These are phyloP conservation scores for Hyphopichia buzzinii DNA, from an alignment of 1,139 yeast species.

Conservation along the genomic window DNA sequence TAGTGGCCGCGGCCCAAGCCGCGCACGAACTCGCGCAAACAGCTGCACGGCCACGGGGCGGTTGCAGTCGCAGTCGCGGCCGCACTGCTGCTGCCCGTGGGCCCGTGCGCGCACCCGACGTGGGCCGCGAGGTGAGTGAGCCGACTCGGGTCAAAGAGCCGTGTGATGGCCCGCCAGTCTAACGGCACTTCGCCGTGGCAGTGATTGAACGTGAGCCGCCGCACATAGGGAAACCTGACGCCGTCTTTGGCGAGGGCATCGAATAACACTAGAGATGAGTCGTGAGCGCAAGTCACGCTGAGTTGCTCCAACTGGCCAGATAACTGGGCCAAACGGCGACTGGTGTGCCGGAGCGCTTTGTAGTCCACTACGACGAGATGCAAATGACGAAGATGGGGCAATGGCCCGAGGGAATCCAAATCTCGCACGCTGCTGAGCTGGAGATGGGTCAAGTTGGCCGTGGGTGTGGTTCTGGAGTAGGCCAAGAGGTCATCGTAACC, in stretches of 20 bases:
- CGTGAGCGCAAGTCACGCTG: conserved; percentile 9
- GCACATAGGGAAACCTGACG: conserved; percentile 6
- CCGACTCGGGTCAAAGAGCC: conserved; percentile 3
- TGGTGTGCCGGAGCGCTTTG: neutral
- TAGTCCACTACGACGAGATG: neutral
- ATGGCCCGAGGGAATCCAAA: neutral
- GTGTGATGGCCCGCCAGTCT: conserved; percentile 5
- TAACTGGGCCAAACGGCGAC: neutral
- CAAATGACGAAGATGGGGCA: neutral
- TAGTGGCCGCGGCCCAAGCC: neutral
- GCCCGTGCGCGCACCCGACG: conserved; percentile 11
- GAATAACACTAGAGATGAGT: conserved; percentile 8
- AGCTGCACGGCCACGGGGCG: conserved; percentile 4
- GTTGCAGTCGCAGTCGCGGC: no score
- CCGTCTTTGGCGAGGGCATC: conserved; percentile 2
- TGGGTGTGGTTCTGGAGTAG: conserved; percentile 5
- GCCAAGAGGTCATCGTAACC: conserved; percentile 11
- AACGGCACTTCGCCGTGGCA: conserved; percentile 11
- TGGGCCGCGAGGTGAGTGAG: conserved; percentile 6
- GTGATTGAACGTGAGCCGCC: conserved; percentile 9
- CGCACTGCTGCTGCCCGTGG: no score
- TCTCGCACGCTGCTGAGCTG: conserved; percentile 1
- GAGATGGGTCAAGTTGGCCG: neutral
- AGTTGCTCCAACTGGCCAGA: neutral
- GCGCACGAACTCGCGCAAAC: neutral